Evolutionary conservation across 2,329 filamentous ascomycete genomes (phyloP), one percentile per base, ranked within the genome.

Genomic region (Dothidotthia symphoricarpi): DNA sequence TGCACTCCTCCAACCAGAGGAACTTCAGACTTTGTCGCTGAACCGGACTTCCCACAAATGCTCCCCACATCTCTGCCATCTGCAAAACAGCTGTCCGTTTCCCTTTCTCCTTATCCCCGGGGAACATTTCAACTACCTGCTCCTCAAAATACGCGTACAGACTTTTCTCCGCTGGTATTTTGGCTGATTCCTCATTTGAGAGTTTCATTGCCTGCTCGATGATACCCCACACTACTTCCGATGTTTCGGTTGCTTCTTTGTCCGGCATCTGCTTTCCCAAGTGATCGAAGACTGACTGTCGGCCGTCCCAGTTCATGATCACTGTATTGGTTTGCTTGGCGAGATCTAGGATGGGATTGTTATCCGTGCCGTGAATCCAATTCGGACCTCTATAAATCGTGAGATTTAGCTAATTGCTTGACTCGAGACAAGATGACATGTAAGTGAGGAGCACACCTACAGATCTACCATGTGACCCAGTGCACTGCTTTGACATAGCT

Each of bases 1-100:
- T 82, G 49, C 83, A 86, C 63, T 88, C 83, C 58, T 89, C 85
- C 4, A 89, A 61, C 83, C 84, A 88, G 60, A 88, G 86, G 67
- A 81, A 88, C 67, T 82, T 86, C 22, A 88, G 69, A 51, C 83
- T 87, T 60, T 89, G 85, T 16, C 59, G 75, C 35, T 73, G 67
- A 7, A 86, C 71, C 0, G 80, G 75, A 41, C 76, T 83, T 11
- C 85, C 85, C 5, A 88, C 75, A 57, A 86, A 88, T 0, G 78
- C 77, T 2, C 85, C 85, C 83, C 85, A 88, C 53, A 80, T 74
- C 50, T 83, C 77, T 3, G 79, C 77, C 53, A 79, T 70, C 28
- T 78, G 69, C 5, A 81, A 56, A 24, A 51, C 70, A 55, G 26
- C 76, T 64, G 31, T 72, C 69, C 49, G 81, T 68, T 63, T 75